Conservation (phyloP, 352 stramenopile genomes). For the Saprolegnia parasitica region DNA sequence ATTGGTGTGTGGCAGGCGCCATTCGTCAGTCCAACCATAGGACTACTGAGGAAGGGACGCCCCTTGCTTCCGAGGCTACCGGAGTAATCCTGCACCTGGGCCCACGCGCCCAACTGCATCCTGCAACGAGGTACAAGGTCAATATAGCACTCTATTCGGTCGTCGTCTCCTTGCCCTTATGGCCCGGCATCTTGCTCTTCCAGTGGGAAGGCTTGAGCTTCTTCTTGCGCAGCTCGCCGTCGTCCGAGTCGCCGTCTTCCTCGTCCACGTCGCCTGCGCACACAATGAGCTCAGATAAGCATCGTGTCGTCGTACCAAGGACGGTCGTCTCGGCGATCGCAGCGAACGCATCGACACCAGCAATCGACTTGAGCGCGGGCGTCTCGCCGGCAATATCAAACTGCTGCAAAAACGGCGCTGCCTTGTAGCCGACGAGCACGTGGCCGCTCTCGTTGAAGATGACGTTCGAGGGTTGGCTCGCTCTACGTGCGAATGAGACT, state of each 20-base stretch:
- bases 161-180: neutral
- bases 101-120: neutral
- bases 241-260: conserved; percentile 49
- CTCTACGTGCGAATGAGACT: neutral
- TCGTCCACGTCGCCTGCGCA: conserved; percentile 30
- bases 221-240: conserved; percentile 77
- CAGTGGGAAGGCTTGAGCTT: conserved; percentile 54
- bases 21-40: conserved; percentile 3
- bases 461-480: conserved; percentile 24
- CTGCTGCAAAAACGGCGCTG: conserved; percentile 54
- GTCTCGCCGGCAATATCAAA: conserved; percentile 38
- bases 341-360: conserved; percentile 34
- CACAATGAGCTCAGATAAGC: neutral
- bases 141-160: neutral
- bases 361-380: conserved; percentile 18
- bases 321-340: conserved; percentile 43
- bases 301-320: conserved; percentile 42
- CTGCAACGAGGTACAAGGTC: too few relatives aligned
- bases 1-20: conserved; percentile 6
- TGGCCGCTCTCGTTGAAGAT: conserved; percentile 44
- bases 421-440: conserved; percentile 56
- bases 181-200: conserved; percentile 37
- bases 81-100: neutral
- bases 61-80: neutral
- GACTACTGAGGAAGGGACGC: neutral